phyloP scores from a whole-genome alignment of 176 grass and related monocot species.

The Saccharum spontaneum region DNA sequence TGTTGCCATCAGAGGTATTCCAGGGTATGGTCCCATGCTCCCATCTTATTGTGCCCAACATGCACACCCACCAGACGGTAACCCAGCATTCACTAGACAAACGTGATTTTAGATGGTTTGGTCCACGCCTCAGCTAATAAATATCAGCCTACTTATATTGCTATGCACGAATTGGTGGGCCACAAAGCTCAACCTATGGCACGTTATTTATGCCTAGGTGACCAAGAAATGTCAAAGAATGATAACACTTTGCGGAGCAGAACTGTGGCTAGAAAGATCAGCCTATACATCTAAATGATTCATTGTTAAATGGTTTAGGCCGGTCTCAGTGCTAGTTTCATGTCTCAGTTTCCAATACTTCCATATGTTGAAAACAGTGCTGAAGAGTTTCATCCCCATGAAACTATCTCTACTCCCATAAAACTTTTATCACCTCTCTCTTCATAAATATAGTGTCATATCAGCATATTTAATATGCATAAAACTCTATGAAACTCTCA shows the following conservation, averaged over 20 bases:
- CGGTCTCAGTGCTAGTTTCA: no score
- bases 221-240: conserved; percentile 41
- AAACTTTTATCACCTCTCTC: no score
- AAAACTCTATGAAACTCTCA: no score
- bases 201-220: conserved; percentile 28
- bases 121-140: conserved; percentile 7
- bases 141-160: conserved; percentile 11
- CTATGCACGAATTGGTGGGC: conserved; percentile 26
- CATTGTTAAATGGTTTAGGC: conserved; percentile 6
- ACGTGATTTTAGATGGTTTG: conserved; percentile 26
- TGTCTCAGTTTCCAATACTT: no score
- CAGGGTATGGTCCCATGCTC: conserved; percentile 12
- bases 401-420: no score
- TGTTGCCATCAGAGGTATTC: conserved; percentile 10
- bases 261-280: conserved; percentile 32
- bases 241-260: conserved; percentile 28
- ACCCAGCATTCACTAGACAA: conserved; percentile 9
- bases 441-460: no score
- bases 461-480: no score
- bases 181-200: conserved; percentile 39
- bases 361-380: no score
- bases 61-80: background rate
- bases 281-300: conserved; percentile 31
- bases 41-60: conserved; percentile 14
- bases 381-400: no score